Base-by-base conservation (phyloP, 1,139 yeast genomes). In the Hyphopichia pseudoburtonii region DNA sequence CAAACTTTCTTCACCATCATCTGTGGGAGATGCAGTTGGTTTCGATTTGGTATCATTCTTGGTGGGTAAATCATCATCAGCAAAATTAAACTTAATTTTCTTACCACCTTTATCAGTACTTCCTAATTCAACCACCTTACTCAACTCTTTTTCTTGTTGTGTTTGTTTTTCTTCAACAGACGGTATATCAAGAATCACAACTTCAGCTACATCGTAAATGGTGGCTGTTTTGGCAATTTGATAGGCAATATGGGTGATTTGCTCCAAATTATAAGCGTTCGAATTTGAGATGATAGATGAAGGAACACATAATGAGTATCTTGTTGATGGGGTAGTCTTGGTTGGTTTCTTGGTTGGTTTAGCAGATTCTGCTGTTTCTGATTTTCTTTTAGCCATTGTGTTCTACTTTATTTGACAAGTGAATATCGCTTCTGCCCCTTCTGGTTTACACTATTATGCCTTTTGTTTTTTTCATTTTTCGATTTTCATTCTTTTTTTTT, bases 161-260 rank as follows among this genome's bases (percentile, higher is more conserved):
- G 43, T 50, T 28, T 51, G 40, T 30, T 52, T 43, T 8, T 46
- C 48, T 15, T 49, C 48, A 2, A 34, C 28, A 4, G 50, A 44
- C 1, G 74, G 72, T 5, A 76, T 61, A 41, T 83, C 82, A 50
- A 86, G 68, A 1, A 89, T 67, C 5, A 89, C 78, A 30, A 89
- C 72, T 54, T 89, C 97, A 2, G 78, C 76, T 2, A 86, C 86
- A 38, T 78, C 73, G 56, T 74, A 88, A 12, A 78, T 66, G 23
- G 86, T 76, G 5, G 89, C 85, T 2, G 83, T 80, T 49, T 83
- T 78, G 14, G 95, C 94, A 21, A 89, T 71, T 59, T 88, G 95
- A 51, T 88, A 85, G 1, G 86, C 80, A 2, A 81, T 70, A 41
- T 76, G 68, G 0, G 95, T 87, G 10, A 78, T 80, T 57, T 88